A percentile compares a stretch with the other conserved stretches of the same genome.
phyloP scores from a whole-genome alignment of 192 early-diverging fungal genomes.

The Dispira parvispora region DNA sequence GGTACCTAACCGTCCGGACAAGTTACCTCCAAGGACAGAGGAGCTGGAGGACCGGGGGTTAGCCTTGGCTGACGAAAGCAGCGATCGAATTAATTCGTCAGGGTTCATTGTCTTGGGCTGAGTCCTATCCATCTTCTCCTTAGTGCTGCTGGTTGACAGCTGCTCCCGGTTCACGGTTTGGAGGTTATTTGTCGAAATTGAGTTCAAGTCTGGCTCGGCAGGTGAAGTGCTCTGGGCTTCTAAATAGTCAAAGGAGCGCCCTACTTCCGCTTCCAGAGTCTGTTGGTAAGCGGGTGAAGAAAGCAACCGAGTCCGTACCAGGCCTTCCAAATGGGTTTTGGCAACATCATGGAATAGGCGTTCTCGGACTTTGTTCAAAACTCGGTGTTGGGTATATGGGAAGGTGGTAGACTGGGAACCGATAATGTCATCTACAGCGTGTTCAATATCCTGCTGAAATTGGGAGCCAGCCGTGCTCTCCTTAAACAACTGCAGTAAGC shows the following conservation, averaged over 20 bases:
- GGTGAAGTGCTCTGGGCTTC: too few species aligned
- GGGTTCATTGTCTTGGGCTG: neutral
- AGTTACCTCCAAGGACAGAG: neutral
- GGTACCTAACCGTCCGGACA: neutral
- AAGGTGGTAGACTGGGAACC: neutral
- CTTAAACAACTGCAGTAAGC: neutral
- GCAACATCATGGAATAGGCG: neutral
- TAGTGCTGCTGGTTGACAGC: neutral
- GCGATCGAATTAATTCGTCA: neutral
- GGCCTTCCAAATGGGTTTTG: neutral
- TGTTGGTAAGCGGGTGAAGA: neutral
- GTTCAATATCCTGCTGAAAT: neutral
- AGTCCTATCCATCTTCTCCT: neutral
- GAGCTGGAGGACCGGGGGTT: neutral
- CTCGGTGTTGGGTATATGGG: neutral
- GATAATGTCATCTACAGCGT: neutral
- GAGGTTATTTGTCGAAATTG: too few species aligned
- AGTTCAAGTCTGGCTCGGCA: too few species aligned
- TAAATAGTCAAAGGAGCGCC: too few species aligned
- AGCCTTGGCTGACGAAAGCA: neutral
- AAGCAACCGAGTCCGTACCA: neutral
- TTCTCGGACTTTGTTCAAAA: neutral
- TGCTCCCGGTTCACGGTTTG: too few species aligned
- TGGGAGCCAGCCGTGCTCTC: neutral
- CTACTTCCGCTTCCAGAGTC: too few species aligned